Conservation (phyloP, 106 monocot species). For the Phalaenopsis equestris region DNA sequence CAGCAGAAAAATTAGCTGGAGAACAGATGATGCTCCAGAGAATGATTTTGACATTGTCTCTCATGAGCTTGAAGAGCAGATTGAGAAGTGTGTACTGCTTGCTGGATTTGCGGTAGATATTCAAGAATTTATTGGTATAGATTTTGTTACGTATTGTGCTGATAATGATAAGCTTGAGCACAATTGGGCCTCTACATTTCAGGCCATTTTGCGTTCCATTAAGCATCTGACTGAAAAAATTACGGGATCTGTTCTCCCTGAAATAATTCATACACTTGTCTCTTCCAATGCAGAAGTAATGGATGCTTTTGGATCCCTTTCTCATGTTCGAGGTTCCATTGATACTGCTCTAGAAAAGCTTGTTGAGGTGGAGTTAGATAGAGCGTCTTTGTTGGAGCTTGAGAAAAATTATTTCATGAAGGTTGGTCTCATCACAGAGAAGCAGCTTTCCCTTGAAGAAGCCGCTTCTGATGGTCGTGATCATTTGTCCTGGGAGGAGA, state of each 20-base stretch:
- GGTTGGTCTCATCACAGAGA: slow-evolving; percentile 68
- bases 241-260: slow-evolving; percentile 59
- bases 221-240: slow-evolving; percentile 60
- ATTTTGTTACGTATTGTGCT: slow-evolving; percentile 14
- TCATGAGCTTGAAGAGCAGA: slow-evolving; percentile 65
- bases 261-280: slow-evolving; percentile 55
- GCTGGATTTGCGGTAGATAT: slow-evolving; percentile 55
- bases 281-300: slow-evolving; percentile 73
- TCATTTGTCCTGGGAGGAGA: slow-evolving; percentile 98
- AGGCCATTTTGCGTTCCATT: slow-evolving; percentile 31
- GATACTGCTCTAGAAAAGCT: slow-evolving; percentile 80
- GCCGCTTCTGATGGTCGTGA: slow-evolving; percentile 64
- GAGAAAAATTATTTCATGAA: slow-evolving; percentile 80
- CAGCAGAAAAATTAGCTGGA: slow-evolving; percentile 22
- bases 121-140: slow-evolving; percentile 32
- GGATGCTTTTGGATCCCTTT: slow-evolving; percentile 86
- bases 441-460: slow-evolving; percentile 81
- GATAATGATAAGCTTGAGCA: slow-evolving; percentile 22
- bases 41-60: slow-evolving; percentile 24
- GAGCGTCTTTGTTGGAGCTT: slow-evolving; percentile 59
- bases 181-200: slow-evolving; percentile 67
- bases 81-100: slow-evolving; percentile 75
- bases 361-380: slow-evolving; percentile 72
- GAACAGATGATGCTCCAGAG: slow-evolving; percentile 17
- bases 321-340: slow-evolving; percentile 78